Percentiles rank a stretch among this genome's conserved stretches.
Conservation (phyloP, 2,329 filamentous ascomycete species). For the Nothophoma quercina region DNA sequence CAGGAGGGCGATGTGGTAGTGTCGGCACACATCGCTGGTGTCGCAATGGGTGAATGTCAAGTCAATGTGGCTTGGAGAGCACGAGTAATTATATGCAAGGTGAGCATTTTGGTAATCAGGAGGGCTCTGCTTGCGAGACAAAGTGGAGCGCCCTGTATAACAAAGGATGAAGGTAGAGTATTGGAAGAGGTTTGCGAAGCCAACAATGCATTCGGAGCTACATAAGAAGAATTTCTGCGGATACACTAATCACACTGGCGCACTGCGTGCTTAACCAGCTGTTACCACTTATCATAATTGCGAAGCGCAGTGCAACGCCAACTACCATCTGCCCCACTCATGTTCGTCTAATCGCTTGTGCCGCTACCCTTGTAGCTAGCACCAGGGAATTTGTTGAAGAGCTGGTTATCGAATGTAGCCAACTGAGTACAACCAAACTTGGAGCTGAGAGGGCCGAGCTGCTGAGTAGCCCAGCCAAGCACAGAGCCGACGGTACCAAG, state of each 20-base stretch:
- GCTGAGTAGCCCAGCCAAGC: constrained; percentile 24
- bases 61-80: no score
- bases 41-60: no score
- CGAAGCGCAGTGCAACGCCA: constrained; percentile 5
- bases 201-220: background rate
- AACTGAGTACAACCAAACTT: constrained; percentile 25
- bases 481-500: constrained; percentile 23
- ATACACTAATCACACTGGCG: background rate
- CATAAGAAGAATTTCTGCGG: background rate
- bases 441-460: constrained; percentile 21
- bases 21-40: background rate
- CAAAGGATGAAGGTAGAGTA: no score
- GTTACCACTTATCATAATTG: background rate
- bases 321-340: background rate
- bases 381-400: constrained; percentile 28
- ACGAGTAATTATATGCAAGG: no score
- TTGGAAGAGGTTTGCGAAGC: no score
- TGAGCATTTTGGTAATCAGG: no score
- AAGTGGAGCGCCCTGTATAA: no score
- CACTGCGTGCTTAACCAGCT: constrained; percentile 13
- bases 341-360: background rate
- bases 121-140: no score
- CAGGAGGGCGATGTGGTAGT: background rate
- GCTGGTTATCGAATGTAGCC: constrained; percentile 21
- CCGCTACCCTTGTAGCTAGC: constrained; percentile 17